A percentile compares a stretch with the other conserved stretches of the same genome.
These are phyloP conservation scores for Yarrowia phangngaensis DNA, from an alignment of 805 yeast species.

Conservation along the genomic window DNA sequence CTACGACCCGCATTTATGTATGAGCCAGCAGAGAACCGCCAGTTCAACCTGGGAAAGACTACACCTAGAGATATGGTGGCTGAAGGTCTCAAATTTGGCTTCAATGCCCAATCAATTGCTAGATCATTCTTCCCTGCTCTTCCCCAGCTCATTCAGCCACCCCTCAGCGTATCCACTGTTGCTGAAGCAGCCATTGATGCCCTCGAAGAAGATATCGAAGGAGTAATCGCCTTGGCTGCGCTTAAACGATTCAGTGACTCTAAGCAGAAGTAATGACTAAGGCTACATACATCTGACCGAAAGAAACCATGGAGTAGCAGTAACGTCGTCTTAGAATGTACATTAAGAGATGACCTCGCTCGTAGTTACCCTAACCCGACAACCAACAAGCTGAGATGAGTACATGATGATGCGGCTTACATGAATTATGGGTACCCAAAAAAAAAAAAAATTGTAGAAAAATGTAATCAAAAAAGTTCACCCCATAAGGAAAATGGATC, in stretches of 20 bases:
- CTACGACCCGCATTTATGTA: constrained; percentile 83
- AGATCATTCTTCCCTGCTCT: constrained; percentile 40
- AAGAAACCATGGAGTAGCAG: too few species aligned
- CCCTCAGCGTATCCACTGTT: constrained; percentile 54
- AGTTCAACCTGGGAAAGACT: constrained; percentile 31
- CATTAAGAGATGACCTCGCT: too few species aligned
- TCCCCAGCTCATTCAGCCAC: constrained; percentile 24
- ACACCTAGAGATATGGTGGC: constrained; percentile 43
- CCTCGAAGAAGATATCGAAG: constrained; percentile 51
- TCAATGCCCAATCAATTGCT: constrained; percentile 34
- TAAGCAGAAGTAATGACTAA: too few species aligned
- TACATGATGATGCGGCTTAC: too few species aligned
- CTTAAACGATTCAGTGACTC: constrained; percentile 28
- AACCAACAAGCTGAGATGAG: too few species aligned
- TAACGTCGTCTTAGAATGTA: too few species aligned
- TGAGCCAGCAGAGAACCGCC: constrained; percentile 44
- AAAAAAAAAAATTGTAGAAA: too few species aligned
- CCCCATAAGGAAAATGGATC: too few species aligned
- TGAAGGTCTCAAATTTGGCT: constrained; percentile 44
- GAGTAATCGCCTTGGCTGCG: constrained; percentile 57
- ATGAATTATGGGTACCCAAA: too few species aligned
- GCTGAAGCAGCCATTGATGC: constrained; percentile 56
- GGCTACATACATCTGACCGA: too few species aligned
- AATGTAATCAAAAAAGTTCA: too few species aligned
- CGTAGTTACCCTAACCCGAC: too few species aligned